These are phyloP conservation scores for Daldinia sp. DNA, from an alignment of 2,329 filamentous ascomycete species.

Conservation along the genomic window DNA sequence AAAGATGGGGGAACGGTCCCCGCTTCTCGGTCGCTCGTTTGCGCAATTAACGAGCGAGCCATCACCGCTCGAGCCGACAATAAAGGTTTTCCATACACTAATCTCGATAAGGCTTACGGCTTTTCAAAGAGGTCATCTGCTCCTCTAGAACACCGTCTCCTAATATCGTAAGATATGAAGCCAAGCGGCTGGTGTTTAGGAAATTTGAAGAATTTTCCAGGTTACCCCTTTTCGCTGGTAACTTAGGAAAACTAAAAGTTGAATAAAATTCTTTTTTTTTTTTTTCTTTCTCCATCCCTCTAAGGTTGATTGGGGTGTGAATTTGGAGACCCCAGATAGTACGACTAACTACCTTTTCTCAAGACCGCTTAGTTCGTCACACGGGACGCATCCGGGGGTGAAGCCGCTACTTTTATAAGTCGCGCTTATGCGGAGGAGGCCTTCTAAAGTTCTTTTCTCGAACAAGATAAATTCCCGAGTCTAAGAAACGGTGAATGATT, in stretches of 20 bases:
- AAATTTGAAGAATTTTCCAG: not conserved
- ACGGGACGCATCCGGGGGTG: not conserved
- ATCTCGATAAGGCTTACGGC: not conserved
- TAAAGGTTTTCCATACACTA: not conserved
- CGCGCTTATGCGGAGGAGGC: conserved; percentile 19
- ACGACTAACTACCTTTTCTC: not conserved
- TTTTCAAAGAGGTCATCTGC: not conserved
- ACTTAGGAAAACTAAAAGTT: not conserved
- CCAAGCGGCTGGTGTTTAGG: not conserved
- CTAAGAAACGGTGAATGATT: conserved; percentile 14
- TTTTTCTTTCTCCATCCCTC: not conserved
- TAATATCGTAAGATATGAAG: not conserved
- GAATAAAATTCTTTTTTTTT: conserved; percentile 3
- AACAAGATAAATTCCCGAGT: conserved; percentile 19
- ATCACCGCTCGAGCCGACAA: conserved; percentile 8
- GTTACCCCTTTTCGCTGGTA: not conserved
- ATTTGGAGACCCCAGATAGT: conserved; percentile 19
- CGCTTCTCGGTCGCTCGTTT: conserved; percentile 28
- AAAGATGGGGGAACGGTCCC: conserved; percentile 29
- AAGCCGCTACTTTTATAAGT: conserved; percentile 8
- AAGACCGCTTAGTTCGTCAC: not conserved
- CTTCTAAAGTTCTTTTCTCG: conserved; percentile 11
- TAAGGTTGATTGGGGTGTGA: conserved; percentile 5
- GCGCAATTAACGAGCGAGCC: conserved; percentile 11
- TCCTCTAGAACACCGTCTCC: not conserved